phyloP scores from a whole-genome alignment of 768 basidiomycete genomes.

The Rhizopogon vesiculosus region DNA sequence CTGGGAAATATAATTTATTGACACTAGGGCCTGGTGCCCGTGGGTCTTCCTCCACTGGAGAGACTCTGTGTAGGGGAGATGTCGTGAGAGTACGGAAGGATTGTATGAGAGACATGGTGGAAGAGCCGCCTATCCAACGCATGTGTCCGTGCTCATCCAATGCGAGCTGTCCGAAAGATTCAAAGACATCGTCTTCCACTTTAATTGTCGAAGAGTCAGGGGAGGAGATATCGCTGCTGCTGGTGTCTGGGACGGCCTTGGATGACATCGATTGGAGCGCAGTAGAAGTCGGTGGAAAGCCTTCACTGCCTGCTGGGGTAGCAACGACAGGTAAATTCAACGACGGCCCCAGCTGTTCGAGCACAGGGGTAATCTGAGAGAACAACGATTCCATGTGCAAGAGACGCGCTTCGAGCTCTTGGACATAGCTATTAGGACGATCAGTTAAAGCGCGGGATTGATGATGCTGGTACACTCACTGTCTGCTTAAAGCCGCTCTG shows the following conservation, averaged over 20 bases:
- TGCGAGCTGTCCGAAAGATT: constrained; percentile 83
- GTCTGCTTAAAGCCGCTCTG: constrained; percentile 83
- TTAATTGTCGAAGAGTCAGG: constrained; percentile 30
- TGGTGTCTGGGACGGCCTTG: constrained; percentile 30
- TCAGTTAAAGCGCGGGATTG: constrained; percentile 13
- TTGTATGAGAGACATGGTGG: constrained; percentile 88
- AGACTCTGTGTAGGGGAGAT: constrained; percentile 70
- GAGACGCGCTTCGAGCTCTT: constrained; percentile 83
- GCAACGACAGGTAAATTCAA: constrained; percentile 37
- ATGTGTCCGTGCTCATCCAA: constrained; percentile 87
- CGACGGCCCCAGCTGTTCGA: constrained; percentile 65
- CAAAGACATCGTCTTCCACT: constrained; percentile 68
- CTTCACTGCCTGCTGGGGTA: constrained; percentile 15
- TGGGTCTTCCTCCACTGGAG: constrained; percentile 82
- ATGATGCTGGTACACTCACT: constrained; percentile 46
- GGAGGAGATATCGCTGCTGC: constrained; percentile 28
- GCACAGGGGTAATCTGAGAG: constrained; percentile 72
- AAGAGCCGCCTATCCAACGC: constrained; percentile 90
- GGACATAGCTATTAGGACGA: constrained; percentile 63
- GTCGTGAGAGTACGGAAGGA: constrained; percentile 77
- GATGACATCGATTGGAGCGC: constrained; percentile 33
- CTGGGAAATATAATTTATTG: constrained; percentile 86
- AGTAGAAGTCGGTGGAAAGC: constrained; percentile 21
- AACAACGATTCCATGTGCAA: constrained; percentile 89
- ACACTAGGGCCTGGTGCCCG: constrained; percentile 72